Base-by-base conservation (phyloP, 176 grass and related monocot species). In the Juncus effusus region DNA sequence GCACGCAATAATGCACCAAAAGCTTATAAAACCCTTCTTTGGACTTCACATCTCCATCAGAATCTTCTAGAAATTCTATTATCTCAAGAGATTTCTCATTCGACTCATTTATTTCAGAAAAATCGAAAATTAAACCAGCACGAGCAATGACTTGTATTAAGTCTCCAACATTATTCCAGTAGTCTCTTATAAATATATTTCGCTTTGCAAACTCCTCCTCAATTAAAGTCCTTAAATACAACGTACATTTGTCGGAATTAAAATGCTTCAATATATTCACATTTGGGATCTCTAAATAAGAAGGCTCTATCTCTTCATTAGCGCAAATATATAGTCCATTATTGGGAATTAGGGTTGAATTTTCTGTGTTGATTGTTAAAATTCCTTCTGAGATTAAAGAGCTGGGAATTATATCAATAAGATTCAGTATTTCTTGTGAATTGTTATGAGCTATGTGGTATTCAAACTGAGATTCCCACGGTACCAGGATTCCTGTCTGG, bases 401-500 rank as follows among this genome's bases (percentile, higher is more conserved):
- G 52, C 77, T 70, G 37, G 91, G 91, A 76, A 91, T 80, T 16
- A 49, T 73, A 62, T 88, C 82, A 52, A 96, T 57, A 42, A 96
- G 78, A 78, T 91, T 70, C 49, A 78, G 62, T 52, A 78, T 69
- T 70, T 83, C 42, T 52, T 56, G 51, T 38, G 63, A 56, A 77
- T 91, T 80, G 69, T 60, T 83, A 81, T 96, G 91, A 67, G 76
- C 73, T 75, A 85, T 19, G 61, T 79, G 83, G 76, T 96, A 96
- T 62, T 91, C 87, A 75, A 96, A 83, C 62, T 88, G 78, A 53
- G 87, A 96, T 78, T 96, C 84, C 91, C 91, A 96, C 60, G 79
- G 82, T 60, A 91, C 39, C 63, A 82, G 79, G 82, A 66, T 62
- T 44, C n/a, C 42, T 8, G 40, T 73, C 71, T 88, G 74, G 69